Base-by-base conservation (phyloP, 257 asterid species). In the Nicotiana paniculata region DNA sequence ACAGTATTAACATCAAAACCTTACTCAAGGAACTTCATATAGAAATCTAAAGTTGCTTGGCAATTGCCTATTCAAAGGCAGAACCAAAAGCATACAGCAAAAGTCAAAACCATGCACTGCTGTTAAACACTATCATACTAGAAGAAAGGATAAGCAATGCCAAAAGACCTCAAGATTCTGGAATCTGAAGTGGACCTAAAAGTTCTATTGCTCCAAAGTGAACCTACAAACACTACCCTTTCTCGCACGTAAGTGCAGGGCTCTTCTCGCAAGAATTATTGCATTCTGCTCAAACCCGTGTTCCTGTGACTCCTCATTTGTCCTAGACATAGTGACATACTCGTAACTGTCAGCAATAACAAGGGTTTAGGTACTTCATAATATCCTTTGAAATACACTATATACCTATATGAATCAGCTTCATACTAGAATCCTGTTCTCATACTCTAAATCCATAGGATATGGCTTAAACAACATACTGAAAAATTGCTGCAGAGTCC, bases 21-120 rank as follows among this genome's bases (percentile, higher is more conserved):
- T 24, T 72, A 46, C 24, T 46, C 39, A 24, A 72, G 37, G 61
- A 24, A 72, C 61, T 46, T 48, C 17, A 53, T 48, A 72, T 6
- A 9, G 48, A 72, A 72, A 72, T 46, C 21, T 43, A 72, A 72
- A 72, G 39, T 72, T 46, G 79, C 79, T 24, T 15, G 35, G 79
- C 12, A 24, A 46, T 26, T 72, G 51, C 61, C 15, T 13, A 74
- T 26, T 26, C 62, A 48, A 74, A 26, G 62, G 79, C 39, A 74
- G 79, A 48, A 74, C 43, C 62, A 74, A 43, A 43, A 70, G 58
- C 35, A 70, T 70, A 70, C 58, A 70, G 77, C 77, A 70, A 21
- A 43, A 54, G 58, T 70, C 58, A 70, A 43, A 43, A 70, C 43
- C 37, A 70, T 70, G n/a, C n/a, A 21, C 77, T 70, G 35, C 33